A percentile compares a stretch with the other conserved stretches of the same genome.
Conservation (phyloP, 169 alveolate species). For the Perkinsus chesapeaki region DNA sequence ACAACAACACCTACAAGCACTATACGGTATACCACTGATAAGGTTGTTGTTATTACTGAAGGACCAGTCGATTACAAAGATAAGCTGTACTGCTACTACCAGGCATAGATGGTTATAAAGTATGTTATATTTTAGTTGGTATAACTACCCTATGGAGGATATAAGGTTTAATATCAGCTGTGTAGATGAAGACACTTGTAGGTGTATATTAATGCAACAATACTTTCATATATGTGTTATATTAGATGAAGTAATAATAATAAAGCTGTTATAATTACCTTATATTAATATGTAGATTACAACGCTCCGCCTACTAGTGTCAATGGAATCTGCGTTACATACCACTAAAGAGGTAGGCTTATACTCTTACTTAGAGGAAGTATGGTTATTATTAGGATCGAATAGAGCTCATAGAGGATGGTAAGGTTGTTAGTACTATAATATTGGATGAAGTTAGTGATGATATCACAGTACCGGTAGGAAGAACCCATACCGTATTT, state of each 20-base stretch:
- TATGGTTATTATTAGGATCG: neutral
- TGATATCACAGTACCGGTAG: neutral
- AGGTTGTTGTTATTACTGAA: no score
- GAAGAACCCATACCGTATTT: neutral
- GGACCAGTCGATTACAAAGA: no score
- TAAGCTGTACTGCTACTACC: no score
- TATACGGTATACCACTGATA: no score
- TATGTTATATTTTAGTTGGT: no score
- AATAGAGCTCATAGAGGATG: neutral
- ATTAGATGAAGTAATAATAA: neutral
- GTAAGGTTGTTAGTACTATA: neutral
- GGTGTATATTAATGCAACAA: neutral
- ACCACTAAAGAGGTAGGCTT: no score
- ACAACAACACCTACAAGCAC: neutral
- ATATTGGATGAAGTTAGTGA: neutral
- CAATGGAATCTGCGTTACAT: neutral
- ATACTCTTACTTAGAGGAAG: neutral
- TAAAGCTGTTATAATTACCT: neutral
- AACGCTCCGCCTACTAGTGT: neutral
- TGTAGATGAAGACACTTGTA: neutral
- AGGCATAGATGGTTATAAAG: no score
- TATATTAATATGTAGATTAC: neutral
- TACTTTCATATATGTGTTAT: neutral
- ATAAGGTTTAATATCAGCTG: neutral
- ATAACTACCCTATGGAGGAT: no score